Base-by-base conservation (phyloP, 2,329 filamentous ascomycete species). In the Paecilomyces fulvus region DNA sequence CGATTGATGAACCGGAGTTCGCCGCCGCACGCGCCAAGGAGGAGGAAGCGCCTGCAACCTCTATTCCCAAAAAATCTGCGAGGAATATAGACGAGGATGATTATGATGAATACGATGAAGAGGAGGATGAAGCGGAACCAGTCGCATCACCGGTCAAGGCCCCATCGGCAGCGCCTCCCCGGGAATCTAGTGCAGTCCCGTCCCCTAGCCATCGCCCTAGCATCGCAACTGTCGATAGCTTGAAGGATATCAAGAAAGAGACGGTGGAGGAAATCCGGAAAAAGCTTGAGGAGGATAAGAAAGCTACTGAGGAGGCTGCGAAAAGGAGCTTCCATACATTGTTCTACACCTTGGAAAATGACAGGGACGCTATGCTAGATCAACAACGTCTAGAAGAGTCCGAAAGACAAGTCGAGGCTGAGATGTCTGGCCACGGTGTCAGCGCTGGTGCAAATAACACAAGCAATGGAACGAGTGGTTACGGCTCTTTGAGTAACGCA, bases 361-460 rank as follows among this genome's bases (percentile, higher is more conserved):
- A 99, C 70, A 84, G 90, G 55, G 90, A 92, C 65, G 94, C 94
- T 52, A 97, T 99, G 94, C 76, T 97, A 56, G 94, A 99, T 72
- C 94, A 99, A 73, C 91, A 97, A 72, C 90, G 92, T 72, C 81
- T 99, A 25, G 94, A 99, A 68, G 94, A 97, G 71, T 91, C 95
- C 1, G 94, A 99, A 71, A 88, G 95, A 70, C 91, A 95, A 70
- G 87, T 97, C 9, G 92, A 97, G 72, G 92, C 92, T 12, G 94
- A 99, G 74, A 94, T 96, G 80, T 91, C 92, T 30, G 80, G 81
- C 30, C 77, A 81, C 61, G 72, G 69, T 8, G 71, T 73, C 52
- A 75, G 75, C 54, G 82, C 85, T 66, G 83, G 81, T 55, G 81
- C 73, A 56, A 77, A 76, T 58, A 77, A 76, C 58, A 77, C 76